These are phyloP conservation scores for Debaryomyces nepalensis DNA, from an alignment of 1,139 yeast genomes.

Conservation along the genomic window DNA sequence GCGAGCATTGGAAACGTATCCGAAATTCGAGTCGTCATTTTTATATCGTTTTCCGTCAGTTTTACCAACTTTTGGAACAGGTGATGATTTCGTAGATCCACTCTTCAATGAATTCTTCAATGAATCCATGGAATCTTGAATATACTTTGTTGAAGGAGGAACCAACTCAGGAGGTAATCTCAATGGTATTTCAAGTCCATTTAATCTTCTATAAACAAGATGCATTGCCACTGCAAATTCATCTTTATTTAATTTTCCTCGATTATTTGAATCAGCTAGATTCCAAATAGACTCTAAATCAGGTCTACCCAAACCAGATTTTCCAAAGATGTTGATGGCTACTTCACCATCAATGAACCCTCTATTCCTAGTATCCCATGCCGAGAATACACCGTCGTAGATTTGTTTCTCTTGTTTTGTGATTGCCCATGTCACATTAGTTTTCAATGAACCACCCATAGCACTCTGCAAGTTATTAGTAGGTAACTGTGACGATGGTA, in stretches of 20 bases:
- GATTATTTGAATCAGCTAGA: conserved; percentile 68
- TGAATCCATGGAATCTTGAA: conserved; percentile 49
- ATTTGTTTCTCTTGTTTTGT: conserved; percentile 84
- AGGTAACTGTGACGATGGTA: conserved; percentile 60
- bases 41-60: conserved; percentile 67
- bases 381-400: conserved; percentile 84
- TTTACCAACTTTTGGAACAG: conserved; percentile 26
- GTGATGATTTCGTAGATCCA: conserved; percentile 42
- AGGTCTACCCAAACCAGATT: conserved; percentile 83
- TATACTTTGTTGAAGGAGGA: conserved; percentile 77
- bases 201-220: conserved; percentile 72
- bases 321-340: conserved; percentile 86
- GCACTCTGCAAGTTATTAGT: conserved; percentile 50
- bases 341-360: conserved; percentile 81
- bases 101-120: conserved; percentile 50
- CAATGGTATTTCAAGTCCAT: conserved; percentile 74
- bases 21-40: conserved; percentile 65
- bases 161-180: conserved; percentile 72
- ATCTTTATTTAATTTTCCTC: conserved; percentile 75
- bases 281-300: conserved; percentile 94
- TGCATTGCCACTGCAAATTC: conserved; percentile 88
- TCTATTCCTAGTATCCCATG: conserved; percentile 74
- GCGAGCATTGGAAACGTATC: conserved; percentile 70
- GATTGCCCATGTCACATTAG: conserved; percentile 74
- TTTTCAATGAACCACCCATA: conserved; percentile 56